phyloP scores from a whole-genome alignment of 306 rosid species.

The Psophocarpus tetragonolobus region DNA sequence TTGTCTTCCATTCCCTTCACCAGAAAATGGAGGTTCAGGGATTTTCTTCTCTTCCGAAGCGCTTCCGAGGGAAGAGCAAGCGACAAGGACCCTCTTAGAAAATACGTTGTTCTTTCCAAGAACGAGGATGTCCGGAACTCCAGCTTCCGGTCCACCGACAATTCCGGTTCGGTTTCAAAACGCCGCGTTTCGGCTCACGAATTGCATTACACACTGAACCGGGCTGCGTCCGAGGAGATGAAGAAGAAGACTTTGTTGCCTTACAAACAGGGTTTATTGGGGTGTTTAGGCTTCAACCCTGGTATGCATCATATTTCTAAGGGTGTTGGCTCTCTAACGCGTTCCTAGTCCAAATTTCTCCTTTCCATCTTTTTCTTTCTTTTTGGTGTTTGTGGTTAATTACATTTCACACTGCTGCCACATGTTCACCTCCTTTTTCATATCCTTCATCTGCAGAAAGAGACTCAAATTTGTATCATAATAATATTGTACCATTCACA shows the following conservation, averaged over 20 bases:
- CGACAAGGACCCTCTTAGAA: slow-evolving; percentile 57
- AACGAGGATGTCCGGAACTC: slow-evolving; percentile 64
- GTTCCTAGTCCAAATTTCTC: slow-evolving; percentile 41
- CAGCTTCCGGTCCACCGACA: slow-evolving; percentile 83
- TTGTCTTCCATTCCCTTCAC: slow-evolving; percentile 69
- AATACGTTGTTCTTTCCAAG: slow-evolving; percentile 50
- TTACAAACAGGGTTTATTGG: slow-evolving; percentile 80
- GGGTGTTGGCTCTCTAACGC: slow-evolving; percentile 68
- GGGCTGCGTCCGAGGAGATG: slow-evolving; percentile 91
- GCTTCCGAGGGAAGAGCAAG: slow-evolving; percentile 90
- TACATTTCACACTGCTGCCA: background rate
- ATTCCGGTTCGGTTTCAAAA: slow-evolving; percentile 63
- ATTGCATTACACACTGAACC: slow-evolving; percentile 78
- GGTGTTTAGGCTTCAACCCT: slow-evolving; percentile 78
- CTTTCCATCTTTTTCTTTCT: background rate
- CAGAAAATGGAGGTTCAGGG: slow-evolving; percentile 73
- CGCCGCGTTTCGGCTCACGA: slow-evolving; percentile 90
- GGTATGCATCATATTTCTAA: slow-evolving; percentile 57
- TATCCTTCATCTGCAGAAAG: slow-evolving; percentile 11
- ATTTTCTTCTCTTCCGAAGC: slow-evolving; percentile 74
- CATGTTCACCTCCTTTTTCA: background rate
- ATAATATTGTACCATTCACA: slow-evolving; percentile 26
- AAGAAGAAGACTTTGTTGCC: slow-evolving; percentile 86
- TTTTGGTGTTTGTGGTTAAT: background rate
- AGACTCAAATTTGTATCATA: slow-evolving; percentile 28